Base-by-base conservation (phyloP, 2,329 filamentous ascomycete genomes). In the Curvularia eragrostidis region DNA sequence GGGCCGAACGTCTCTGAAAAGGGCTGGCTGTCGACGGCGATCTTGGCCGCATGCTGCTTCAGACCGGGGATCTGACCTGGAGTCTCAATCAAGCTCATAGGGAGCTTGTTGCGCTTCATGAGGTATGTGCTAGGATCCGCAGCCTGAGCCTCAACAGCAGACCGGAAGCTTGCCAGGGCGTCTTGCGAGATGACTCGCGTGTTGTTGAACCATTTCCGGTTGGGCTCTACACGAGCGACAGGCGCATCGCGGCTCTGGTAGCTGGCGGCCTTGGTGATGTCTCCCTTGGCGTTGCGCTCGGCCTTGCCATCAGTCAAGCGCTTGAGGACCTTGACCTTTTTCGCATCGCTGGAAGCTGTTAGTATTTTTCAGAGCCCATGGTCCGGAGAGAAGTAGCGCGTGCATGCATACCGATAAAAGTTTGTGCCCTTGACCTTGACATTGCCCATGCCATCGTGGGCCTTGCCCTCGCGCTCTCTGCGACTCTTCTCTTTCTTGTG, bases 131-230 rank as follows among this genome's bases (percentile, higher is more conserved):
- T 97, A 0, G 95, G 95, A 73, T 99, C 93, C 18, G 89, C 88
- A 51, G 91, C 89, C 78, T 93, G 91, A 78, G 96, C 93, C 41
- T 91, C 91, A 79, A 99, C 94, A 24, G 95, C 95, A 59, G 93
- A 89, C 61, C 95, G 88, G 80, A 99, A 99, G 1, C 91, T 88
- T 43, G 86, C 86, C 62, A 98, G 83, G 3, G 92, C 91, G 75
- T 96, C 91, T 75, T 97, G 94, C 1, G 90, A 92, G 72, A 97
- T 96, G 43, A 89, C 87, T 71, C 95, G 84, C 32, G 94, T 97
- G 78, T 97, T 97, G 71, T 89, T 91, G 80, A 99, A 99, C 95
- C 95, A 99, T 80, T 96, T 96, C 72, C 95, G 86, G 80, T 98
- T 96, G 48, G 95, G 95, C 82, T 98, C 94, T 73, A 98, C 91